Conservation (phyloP, 345 rosid genomes). For the Geranium rotundifolium region DNA sequence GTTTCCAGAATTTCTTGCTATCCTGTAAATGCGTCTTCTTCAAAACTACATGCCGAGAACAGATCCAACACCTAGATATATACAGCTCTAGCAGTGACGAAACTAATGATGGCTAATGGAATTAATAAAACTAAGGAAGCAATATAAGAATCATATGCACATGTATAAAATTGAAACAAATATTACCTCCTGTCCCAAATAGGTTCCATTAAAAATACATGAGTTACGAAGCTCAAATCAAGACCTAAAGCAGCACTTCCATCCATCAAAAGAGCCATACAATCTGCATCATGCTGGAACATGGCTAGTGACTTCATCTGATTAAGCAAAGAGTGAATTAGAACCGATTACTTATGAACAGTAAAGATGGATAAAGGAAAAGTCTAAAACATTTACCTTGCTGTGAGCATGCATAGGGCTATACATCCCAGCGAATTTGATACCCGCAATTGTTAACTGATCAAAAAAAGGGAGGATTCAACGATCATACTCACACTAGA, state of each 20-base stretch:
- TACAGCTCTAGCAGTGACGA: too few species aligned
- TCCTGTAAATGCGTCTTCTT: too few species aligned
- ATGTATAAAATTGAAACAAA: not conserved
- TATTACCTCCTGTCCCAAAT: conserved; percentile 94
- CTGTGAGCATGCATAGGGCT: conserved; percentile 73
- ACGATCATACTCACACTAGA: not conserved
- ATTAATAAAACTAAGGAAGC: not conserved
- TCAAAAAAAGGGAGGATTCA: conserved; percentile 4
- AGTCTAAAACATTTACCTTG: conserved; percentile 39
- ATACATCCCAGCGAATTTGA: conserved; percentile 66
- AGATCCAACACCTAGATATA: too few species aligned
- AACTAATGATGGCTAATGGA: too few species aligned
- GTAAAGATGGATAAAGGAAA: not conserved
- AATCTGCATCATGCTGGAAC: conserved; percentile 54
- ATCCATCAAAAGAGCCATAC: conserved; percentile 91
- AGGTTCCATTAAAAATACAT: conserved; percentile 87
- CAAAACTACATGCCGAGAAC: too few species aligned
- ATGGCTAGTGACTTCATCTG: conserved; percentile 64
- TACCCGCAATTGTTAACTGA: conserved; percentile 68
- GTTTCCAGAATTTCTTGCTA: not conserved
- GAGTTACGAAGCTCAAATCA: conserved; percentile 88
- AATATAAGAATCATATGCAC: too few species aligned
- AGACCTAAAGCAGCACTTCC: conserved; percentile 96
- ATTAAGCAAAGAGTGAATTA: conserved; percentile 10
- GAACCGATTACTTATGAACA: not conserved